Conservation (phyloP, 73 alveolate genomes). For the Durusdinium trenchii region DNA sequence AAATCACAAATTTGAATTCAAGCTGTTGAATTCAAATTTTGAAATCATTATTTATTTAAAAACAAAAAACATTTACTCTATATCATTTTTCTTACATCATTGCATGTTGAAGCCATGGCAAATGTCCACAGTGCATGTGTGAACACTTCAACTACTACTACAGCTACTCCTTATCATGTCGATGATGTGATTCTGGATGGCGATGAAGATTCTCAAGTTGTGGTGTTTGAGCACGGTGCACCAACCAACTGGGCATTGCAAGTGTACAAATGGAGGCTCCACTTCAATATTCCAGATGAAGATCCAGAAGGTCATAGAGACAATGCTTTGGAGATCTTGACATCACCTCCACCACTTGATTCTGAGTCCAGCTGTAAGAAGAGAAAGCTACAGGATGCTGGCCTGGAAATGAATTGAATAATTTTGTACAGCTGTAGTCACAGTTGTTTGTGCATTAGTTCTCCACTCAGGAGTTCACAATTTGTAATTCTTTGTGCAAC, state of each 20-base stretch:
- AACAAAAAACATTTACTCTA: not conserved
- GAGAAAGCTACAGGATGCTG: not conserved
- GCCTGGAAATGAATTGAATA: not conserved
- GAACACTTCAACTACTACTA: not conserved
- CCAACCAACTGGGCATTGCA: not conserved
- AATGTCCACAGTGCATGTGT: not conserved
- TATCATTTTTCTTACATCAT: not conserved
- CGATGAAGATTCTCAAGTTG: not conserved
- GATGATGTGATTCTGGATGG: not conserved
- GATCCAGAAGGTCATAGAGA: not conserved
- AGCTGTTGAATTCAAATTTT: not conserved
- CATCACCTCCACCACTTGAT: not conserved
- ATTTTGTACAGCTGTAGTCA: not conserved
- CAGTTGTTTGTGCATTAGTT: not conserved
- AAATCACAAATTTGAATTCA: not conserved
- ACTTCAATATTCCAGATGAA: not conserved
- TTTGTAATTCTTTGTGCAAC: not conserved
- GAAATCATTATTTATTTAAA: not conserved
- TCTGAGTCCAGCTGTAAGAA: not conserved
- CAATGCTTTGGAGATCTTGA: not conserved
- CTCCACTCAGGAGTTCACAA: not conserved
- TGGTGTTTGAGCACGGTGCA: not conserved
- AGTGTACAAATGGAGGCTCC: not conserved
- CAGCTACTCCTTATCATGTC: not conserved
- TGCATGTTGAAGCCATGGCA: not conserved